These are phyloP conservation scores for Fomitopsis betulina DNA, from an alignment of 1,284 basidiomycete species.

Conservation along the genomic window DNA sequence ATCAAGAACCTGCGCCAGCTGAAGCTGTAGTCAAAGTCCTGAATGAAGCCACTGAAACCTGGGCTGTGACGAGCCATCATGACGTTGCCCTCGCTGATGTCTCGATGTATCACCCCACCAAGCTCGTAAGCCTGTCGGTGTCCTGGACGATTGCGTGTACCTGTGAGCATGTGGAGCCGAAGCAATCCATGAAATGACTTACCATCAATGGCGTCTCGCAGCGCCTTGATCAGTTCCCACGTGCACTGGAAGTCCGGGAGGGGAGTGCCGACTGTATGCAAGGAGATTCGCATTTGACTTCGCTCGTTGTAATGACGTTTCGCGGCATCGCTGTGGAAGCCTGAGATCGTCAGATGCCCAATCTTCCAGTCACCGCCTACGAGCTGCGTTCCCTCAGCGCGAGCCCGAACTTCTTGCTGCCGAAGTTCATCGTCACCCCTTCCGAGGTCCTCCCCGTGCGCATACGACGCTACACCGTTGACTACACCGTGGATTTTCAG, in stretches of 20 bases:
- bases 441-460: not conserved
- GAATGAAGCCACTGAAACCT: not conserved
- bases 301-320: not conserved
- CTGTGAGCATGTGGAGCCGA: no score
- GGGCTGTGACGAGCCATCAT: not conserved
- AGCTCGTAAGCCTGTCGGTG: not conserved
- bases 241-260: not conserved
- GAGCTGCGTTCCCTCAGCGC: not conserved
- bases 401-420: not conserved
- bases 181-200: no score
- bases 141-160: not conserved
- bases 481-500: not conserved
- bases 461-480: not conserved
- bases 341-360: not conserved
- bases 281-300: not conserved
- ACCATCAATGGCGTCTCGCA: not conserved
- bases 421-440: not conserved
- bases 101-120: not conserved
- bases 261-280: not conserved
- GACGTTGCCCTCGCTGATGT: not conserved
- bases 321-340: not conserved
- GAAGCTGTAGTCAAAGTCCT: not conserved
- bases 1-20: not conserved
- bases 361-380: not conserved
- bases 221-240: not conserved